phyloP scores from a whole-genome alignment of 73 alveolate species.

The Diophrys sp. region DNA sequence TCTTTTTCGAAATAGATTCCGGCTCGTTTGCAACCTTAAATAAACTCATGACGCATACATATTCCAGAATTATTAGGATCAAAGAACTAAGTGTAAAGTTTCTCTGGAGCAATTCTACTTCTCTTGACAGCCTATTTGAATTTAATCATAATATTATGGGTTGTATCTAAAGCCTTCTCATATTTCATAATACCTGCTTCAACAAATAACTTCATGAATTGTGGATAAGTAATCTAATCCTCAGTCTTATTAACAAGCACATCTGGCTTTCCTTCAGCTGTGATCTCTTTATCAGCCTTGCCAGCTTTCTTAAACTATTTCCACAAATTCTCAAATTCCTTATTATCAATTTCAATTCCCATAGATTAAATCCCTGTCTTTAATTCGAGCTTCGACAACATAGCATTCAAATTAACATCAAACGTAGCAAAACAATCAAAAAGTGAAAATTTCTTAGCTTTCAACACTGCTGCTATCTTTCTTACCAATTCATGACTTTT shows the following conservation, averaged over 20 bases:
- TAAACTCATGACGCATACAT: constrained; percentile 21
- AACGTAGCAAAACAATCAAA: too few relatives aligned
- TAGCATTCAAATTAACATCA: too few relatives aligned
- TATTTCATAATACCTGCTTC: constrained; percentile 26
- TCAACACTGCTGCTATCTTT: too few relatives aligned
- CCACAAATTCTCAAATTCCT: too few relatives aligned
- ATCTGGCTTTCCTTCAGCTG: too few relatives aligned
- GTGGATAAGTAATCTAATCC: constrained; percentile 23
- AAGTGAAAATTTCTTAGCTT: too few relatives aligned
- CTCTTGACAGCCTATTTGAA: constrained; percentile 35
- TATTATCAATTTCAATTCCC: too few relatives aligned
- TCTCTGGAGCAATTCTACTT: constrained; percentile 8
- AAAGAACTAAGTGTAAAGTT: background rate
- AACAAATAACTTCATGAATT: constrained; percentile 23
- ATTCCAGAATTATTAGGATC: constrained; percentile 2
- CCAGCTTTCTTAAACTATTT: too few relatives aligned
- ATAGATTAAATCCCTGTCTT: too few relatives aligned
- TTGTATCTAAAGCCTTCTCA: constrained; percentile 41
- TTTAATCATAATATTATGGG: constrained; percentile 38
- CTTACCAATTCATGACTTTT: too few relatives aligned
- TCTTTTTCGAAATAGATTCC: constrained; percentile 35
- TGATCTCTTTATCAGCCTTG: too few relatives aligned
- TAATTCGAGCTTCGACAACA: too few relatives aligned
- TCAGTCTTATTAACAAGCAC: background rate
- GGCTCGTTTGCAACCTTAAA: constrained; percentile 23